Conservation (phyloP, 805 yeast species). For the Saccharomycopsis schoenii region DNA sequence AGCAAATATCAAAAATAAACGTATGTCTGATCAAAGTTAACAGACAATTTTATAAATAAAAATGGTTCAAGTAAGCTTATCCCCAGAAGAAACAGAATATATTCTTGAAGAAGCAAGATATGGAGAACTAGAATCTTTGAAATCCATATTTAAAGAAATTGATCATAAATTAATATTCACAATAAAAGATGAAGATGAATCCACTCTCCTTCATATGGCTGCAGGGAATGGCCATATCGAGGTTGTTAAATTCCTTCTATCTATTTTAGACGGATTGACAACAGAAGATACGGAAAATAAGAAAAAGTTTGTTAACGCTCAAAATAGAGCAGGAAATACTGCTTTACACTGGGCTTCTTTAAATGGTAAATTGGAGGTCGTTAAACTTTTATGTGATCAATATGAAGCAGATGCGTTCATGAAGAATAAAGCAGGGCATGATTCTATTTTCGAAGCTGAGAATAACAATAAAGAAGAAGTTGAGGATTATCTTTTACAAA, state of each 20-base stretch:
- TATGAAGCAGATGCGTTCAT: slow-evolving; percentile 74
- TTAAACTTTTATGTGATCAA: slow-evolving; percentile 59
- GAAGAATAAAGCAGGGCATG: slow-evolving; percentile 69
- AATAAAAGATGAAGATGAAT: slow-evolving; percentile 51
- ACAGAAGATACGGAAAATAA: slow-evolving; percentile 29
- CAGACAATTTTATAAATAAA: neutral
- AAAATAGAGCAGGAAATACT: slow-evolving; percentile 82
- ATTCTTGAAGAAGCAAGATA: slow-evolving; percentile 76
- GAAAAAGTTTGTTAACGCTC: slow-evolving; percentile 35
- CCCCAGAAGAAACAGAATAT: slow-evolving; percentile 74
- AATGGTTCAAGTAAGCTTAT: slow-evolving; percentile 24
- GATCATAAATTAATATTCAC: slow-evolving; percentile 34
- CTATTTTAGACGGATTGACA: slow-evolving; percentile 30
- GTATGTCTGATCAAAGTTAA: too few species aligned
- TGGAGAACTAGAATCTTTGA: slow-evolving; percentile 74
- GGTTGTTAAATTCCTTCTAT: slow-evolving; percentile 49
- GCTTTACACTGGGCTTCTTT: slow-evolving; percentile 94
- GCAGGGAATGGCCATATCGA: slow-evolving; percentile 87
- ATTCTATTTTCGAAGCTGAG: slow-evolving; percentile 84
- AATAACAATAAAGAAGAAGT: slow-evolving; percentile 63
- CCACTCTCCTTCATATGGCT: slow-evolving; percentile 90
- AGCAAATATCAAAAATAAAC: too few species aligned
- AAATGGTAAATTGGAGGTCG: slow-evolving; percentile 72
- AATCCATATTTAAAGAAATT: slow-evolving; percentile 53
- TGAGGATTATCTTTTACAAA: slow-evolving; percentile 65